These are phyloP conservation scores for barrel medic (Medicago truncatula) DNA, from an alignment of 306 rosid species.

Conservation along the genomic window DNA sequence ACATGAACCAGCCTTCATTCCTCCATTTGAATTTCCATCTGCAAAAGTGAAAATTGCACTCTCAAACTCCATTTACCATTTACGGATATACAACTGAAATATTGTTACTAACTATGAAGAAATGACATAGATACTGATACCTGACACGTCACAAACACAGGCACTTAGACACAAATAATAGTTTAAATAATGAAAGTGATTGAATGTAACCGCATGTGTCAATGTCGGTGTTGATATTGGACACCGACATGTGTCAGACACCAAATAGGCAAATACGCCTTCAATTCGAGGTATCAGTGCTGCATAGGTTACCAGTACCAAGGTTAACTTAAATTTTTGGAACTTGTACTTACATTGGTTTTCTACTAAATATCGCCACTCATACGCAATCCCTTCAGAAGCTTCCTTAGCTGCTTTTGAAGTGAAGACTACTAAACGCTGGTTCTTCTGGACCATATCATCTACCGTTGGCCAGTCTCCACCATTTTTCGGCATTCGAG, in stretches of 20 bases:
- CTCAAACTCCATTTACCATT: constrained; percentile 4
- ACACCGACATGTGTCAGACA: too few species aligned
- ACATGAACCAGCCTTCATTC: constrained; percentile 75
- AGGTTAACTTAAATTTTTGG: neutral
- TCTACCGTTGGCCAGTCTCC: constrained; percentile 84
- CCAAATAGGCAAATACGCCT: too few species aligned
- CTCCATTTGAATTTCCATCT: constrained; percentile 65
- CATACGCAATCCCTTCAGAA: constrained; percentile 89
- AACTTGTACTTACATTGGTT: constrained; percentile 75
- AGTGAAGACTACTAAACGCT: constrained; percentile 87
- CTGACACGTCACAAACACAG: too few species aligned
- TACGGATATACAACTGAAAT: neutral
- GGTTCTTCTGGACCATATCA: constrained; percentile 79
- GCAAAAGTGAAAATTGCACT: constrained; percentile 40
- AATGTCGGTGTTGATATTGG: too few species aligned
- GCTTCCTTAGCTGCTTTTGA: constrained; percentile 78
- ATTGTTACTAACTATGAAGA: neutral
- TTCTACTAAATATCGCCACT: constrained; percentile 87
- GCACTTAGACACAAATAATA: too few species aligned
- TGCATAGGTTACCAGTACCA: neutral
- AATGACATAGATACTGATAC: too few species aligned
- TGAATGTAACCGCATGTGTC: too few species aligned
- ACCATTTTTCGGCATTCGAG: constrained; percentile 87
- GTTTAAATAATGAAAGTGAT: too few species aligned
- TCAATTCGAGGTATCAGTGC: too few species aligned